Conservation (phyloP, 495 filamentous ascomycete species). For the Talaromyces ruber region DNA sequence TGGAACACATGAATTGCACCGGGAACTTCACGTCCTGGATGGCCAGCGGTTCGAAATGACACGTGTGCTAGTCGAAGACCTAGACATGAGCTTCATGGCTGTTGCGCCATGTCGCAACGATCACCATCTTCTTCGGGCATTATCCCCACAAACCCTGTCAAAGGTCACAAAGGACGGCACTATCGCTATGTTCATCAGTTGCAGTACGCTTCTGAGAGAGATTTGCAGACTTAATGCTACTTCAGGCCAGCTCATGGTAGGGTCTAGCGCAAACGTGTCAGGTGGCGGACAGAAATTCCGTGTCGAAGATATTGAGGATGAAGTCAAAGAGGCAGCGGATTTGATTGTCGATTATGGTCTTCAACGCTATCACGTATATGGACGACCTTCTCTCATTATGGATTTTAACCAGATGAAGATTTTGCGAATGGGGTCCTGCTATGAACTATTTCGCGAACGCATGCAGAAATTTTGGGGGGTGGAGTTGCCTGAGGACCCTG, state of each 20-base stretch:
- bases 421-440: slow-evolving; percentile 16
- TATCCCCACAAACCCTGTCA: neutral
- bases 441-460: slow-evolving; percentile 17
- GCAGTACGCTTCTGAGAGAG: slow-evolving; percentile 14
- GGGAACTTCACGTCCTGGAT: slow-evolving; percentile 13
- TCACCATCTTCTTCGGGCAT: slow-evolving; percentile 9
- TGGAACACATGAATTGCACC: slow-evolving; percentile 15
- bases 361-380: slow-evolving; percentile 19
- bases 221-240: slow-evolving; percentile 14
- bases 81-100: slow-evolving; percentile 14
- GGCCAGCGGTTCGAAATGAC: slow-evolving; percentile 15
- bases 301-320: slow-evolving; percentile 21
- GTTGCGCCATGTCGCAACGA: slow-evolving; percentile 9
- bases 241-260: slow-evolving; percentile 9
- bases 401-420: slow-evolving; percentile 17
- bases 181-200: slow-evolving; percentile 12
- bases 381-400: slow-evolving; percentile 11
- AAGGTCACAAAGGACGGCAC: slow-evolving; percentile 16
- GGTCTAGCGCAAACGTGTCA: slow-evolving; percentile 20
- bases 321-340: slow-evolving; percentile 15
- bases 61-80: slow-evolving; percentile 16
- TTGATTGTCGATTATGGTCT: slow-evolving; percentile 24
- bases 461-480: slow-evolving; percentile 11
- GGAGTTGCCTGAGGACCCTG: neutral
- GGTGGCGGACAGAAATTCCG: slow-evolving; percentile 18